Evolutionary conservation across 1,139 yeast genomes (phyloP), one percentile per base, ranked within the genome.

Genomic region (Candida pseudoviswanathii): DNA sequence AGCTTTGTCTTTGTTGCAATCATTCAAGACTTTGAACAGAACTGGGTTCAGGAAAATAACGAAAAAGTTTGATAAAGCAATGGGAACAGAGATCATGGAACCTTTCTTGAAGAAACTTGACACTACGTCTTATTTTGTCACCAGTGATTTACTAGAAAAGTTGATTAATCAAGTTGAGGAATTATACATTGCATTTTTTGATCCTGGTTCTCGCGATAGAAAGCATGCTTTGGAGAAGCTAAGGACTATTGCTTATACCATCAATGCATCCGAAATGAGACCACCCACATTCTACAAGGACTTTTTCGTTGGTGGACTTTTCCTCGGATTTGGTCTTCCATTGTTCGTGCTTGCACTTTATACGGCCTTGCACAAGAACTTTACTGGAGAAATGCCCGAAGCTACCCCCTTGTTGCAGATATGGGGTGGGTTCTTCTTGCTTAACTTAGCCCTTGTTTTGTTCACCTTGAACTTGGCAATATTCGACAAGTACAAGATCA

Each of bases 21-120:
- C 95, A 1, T 94, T 84, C 64, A 78, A 89, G 54, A 77, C 85
- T 41, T 68, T 92, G 57, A 94, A 94, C 66, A 77, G 91, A 34
- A 91, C 96, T 0, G 99, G 96, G 0, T 84, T 92, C 59, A 79
- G 97, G 50, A 94, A 94, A 61, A 85, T 94, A 61, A 77, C 91
- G 49, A 94, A 94, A 62, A 94, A 94, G 66, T 91, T 82, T 63
- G 99, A 94, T 68, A 94, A 94, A 60, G 75, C 86, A 3, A 77
- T 86, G 16, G 66, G 71, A 16, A 75, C 83, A 3, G 58, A 71
- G 2, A 68, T 84, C 21, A 73, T 85, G 29, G 68, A 71, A 1
- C 59, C 64, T 2, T 91, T 85, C 61, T 80, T 89, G 85, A 77
- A 75, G 26, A 81, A 78, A 51, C 78, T 89, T 9, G 80, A 76